These are phyloP conservation scores for Hygrocybe coccinea DNA, from an alignment of 768 basidiomycete species.

Conservation along the genomic window DNA sequence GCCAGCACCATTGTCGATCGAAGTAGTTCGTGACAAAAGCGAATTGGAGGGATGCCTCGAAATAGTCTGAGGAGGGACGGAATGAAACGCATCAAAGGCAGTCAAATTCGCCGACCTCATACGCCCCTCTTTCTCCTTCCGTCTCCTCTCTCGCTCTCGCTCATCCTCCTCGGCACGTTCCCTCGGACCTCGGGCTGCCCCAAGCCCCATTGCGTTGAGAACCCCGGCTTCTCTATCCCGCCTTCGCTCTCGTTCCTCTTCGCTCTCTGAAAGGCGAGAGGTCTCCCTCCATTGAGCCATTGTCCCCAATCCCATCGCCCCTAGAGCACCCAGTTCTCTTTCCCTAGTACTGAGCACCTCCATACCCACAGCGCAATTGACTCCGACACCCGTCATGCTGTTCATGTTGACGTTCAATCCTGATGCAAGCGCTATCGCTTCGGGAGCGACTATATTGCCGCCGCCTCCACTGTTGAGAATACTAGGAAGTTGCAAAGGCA, in stretches of 20 bases:
- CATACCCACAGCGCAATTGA: background rate
- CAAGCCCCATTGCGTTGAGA: slow-evolving; percentile 39
- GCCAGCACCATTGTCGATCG: slow-evolving; percentile 2
- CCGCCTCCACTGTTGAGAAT: slow-evolving; percentile 1
- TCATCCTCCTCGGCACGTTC: slow-evolving; percentile 63
- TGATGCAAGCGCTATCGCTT: slow-evolving; percentile 21
- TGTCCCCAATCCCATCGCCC: slow-evolving; percentile 42
- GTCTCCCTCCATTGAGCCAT: slow-evolving; percentile 37
- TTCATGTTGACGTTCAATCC: slow-evolving; percentile 13
- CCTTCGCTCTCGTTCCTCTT: slow-evolving; percentile 48
- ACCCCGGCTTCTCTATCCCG: slow-evolving; percentile 34
- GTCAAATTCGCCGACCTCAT: slow-evolving; percentile 39
- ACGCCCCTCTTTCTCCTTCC: slow-evolving; percentile 51
- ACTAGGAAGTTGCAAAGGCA: slow-evolving; percentile 26
- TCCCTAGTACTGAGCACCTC: slow-evolving; percentile 41
- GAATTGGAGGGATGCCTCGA: slow-evolving; percentile 36
- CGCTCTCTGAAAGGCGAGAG: slow-evolving; percentile 15
- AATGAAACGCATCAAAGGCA: slow-evolving; percentile 78
- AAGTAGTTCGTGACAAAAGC: slow-evolving; percentile 13
- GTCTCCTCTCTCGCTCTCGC: slow-evolving; percentile 44
- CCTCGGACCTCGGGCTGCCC: slow-evolving; percentile 46
- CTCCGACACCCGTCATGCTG: slow-evolving; percentile 11
- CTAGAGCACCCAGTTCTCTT: slow-evolving; percentile 43
- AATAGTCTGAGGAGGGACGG: slow-evolving; percentile 42
- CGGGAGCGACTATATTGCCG: slow-evolving; percentile 1